Evolutionary conservation across 2,329 filamentous ascomycete species (phyloP), one percentile per base, ranked within the genome.

Genomic region (Truncatella angustata): DNA sequence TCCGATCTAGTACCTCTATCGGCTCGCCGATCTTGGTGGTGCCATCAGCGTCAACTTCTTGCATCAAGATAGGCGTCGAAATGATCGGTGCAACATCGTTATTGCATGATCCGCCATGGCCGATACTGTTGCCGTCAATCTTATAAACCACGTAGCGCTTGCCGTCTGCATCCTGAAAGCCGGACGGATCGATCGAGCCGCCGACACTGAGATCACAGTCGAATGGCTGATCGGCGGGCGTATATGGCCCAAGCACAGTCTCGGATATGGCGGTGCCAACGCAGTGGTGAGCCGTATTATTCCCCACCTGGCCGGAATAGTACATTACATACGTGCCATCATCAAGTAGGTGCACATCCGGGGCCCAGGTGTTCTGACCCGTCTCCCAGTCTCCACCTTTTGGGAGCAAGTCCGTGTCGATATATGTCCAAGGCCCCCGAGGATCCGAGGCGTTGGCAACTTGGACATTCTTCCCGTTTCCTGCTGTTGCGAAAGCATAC

Each of bases 121-220:
- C 70, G 32, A 78, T 66, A 52, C 72, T 73, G 66, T 87, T 87
- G 34, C 84, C 84, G 64, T 88, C 85, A 23, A 87, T 71, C 65
- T 88, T 88, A 71, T 85, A 88, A 9, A 80, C 68, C 4, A 88
- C 73, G 61, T 85, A 88, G 5, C 77, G 74, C 28, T 65, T 73
- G 26, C 79, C 79, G 39, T 77, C 74, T 10, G 64, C 63, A 60
- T 88, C 84, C 10, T 68, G 60, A 66, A 86, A 87, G 3, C 80
- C 82, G 0, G 79, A 72, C 0, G 84, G 71, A 60, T 88, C 85
- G 59, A 88, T 87, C 16, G 82, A 78, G 30, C 84, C 84, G 18
- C 84, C 84, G 49, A 72, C 61, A 4, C 70, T 69, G 1, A 75
- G 60, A 1, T 77, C 75, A 58, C 84, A 87, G 16, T 75, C 75